These are phyloP conservation scores for Diplodia sapinea DNA, from an alignment of 2,329 filamentous ascomycete genomes.

Conservation along the genomic window DNA sequence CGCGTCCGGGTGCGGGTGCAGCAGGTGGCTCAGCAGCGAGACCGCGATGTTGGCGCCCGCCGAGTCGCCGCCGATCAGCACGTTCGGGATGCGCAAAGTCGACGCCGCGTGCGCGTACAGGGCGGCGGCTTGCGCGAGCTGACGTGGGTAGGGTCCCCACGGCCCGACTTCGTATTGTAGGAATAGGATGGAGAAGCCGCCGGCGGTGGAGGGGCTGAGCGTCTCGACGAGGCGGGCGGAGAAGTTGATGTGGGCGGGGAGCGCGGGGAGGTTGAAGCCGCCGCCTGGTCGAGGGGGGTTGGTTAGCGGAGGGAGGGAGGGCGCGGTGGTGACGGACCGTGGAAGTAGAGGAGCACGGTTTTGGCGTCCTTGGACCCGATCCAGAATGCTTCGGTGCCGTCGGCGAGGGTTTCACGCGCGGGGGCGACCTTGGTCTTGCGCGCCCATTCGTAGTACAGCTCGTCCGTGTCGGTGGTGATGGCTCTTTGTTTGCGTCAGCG, in stretches of 20 bases:
- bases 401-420: slow-evolving; percentile 1
- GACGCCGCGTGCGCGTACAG: slow-evolving; percentile 35
- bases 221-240: not conserved
- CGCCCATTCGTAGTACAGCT: slow-evolving; percentile 10
- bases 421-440: slow-evolving; percentile 1
- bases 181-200: slow-evolving; percentile 34
- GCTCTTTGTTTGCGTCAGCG: not conserved
- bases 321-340: not conserved
- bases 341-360: slow-evolving; percentile 26
- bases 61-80: slow-evolving; percentile 35
- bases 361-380: slow-evolving; percentile 23
- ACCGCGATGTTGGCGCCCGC: slow-evolving; percentile 37
- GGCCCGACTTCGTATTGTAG: slow-evolving; percentile 38
- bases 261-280: slow-evolving; percentile 21
- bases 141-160: slow-evolving; percentile 36
- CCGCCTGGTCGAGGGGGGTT: not conserved
- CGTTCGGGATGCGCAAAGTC: slow-evolving; percentile 6
- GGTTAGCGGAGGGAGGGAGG: not conserved
- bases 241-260: slow-evolving; percentile 10
- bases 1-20: slow-evolving; percentile 37
- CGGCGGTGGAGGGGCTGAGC: not conserved
- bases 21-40: slow-evolving; percentile 38
- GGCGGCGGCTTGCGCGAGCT: slow-evolving; percentile 36
- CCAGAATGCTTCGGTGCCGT: slow-evolving; percentile 25
- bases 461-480: not conserved